phyloP scores from a whole-genome alignment of 1,284 basidiomycete species.

The Inonotus hispidus region DNA sequence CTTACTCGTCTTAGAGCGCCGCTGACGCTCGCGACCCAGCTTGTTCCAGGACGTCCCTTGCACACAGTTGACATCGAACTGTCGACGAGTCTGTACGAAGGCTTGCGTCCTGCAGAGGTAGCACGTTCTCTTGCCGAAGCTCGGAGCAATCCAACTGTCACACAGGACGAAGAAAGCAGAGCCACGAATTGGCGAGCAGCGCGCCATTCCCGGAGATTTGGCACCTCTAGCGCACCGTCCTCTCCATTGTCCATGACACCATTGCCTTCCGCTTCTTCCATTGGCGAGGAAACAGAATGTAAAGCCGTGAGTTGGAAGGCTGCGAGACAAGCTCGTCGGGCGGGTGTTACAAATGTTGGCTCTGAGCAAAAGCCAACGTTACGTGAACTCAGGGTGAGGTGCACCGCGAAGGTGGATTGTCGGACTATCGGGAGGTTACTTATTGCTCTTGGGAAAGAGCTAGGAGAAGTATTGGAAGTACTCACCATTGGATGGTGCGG shows the following conservation, averaged over 20 bases:
- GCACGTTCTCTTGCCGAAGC: slow-evolving; percentile 6
- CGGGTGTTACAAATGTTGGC: not conserved
- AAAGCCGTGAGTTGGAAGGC: not conserved
- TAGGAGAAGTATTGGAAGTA: slow-evolving; percentile 8
- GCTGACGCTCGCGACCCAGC: slow-evolving; percentile 13
- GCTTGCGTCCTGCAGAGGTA: slow-evolving; percentile 11
- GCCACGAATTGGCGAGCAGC: not conserved
- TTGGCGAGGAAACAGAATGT: not conserved
- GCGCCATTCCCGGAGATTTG: not conserved
- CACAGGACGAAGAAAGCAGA: not conserved
- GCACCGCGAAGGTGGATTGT: slow-evolving; percentile 16
- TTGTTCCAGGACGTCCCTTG: slow-evolving; percentile 15
- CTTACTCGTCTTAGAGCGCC: slow-evolving; percentile 11
- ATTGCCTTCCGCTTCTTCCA: not conserved
- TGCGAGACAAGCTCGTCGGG: slow-evolving; percentile 2
- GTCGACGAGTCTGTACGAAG: slow-evolving; percentile 15
- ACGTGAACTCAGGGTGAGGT: slow-evolving; percentile 10
- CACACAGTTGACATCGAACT: slow-evolving; percentile 12
- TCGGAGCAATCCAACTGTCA: not conserved
- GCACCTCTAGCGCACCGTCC: not conserved
- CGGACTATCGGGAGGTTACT: slow-evolving; percentile 13
- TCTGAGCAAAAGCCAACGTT: not conserved
- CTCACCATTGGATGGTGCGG: slow-evolving; percentile 16
- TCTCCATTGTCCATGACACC: not conserved
- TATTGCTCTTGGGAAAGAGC: slow-evolving; percentile 11